phyloP scores from a whole-genome alignment of 2,329 filamentous ascomycete genomes.

The Metarhizium sp. region DNA sequence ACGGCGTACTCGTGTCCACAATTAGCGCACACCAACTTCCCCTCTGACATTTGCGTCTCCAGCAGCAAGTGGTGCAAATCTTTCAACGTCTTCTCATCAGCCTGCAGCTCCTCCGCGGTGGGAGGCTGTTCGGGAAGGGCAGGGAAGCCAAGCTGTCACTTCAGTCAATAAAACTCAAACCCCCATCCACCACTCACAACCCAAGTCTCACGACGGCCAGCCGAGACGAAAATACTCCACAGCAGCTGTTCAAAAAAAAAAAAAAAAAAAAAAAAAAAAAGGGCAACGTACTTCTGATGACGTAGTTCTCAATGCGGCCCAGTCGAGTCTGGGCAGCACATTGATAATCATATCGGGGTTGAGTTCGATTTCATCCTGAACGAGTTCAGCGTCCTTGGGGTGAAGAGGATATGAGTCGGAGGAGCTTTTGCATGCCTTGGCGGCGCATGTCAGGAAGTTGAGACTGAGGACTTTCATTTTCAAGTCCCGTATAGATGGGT shows the following conservation, averaged over 20 bases:
- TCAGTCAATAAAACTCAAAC: neutral
- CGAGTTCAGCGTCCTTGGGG: constrained; percentile 84
- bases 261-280: neutral
- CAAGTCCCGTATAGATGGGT: neutral
- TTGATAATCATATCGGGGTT: constrained; percentile 76
- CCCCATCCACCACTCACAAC: too few species aligned
- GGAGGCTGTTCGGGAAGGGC: constrained; percentile 57
- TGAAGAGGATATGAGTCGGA: constrained; percentile 80
- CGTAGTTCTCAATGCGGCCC: constrained; percentile 68
- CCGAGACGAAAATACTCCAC: neutral
- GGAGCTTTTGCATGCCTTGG: constrained; percentile 85
- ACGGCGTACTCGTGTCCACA: constrained; percentile 92
- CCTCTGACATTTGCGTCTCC: constrained; percentile 83
- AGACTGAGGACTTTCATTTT: constrained; percentile 89
- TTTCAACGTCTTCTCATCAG: constrained; percentile 59
- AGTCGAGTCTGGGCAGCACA: constrained; percentile 80
- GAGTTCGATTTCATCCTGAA: constrained; percentile 74
- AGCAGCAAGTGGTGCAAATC: constrained; percentile 76
- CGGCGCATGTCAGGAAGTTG: constrained; percentile 93
- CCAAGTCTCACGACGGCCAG: neutral
- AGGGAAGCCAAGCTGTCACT: constrained; percentile 65
- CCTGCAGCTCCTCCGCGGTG: constrained; percentile 49
- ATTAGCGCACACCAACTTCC: constrained; percentile 80
- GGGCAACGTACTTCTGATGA: constrained; percentile 59
- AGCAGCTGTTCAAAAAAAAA: neutral